Conservation (phyloP, 345 rosid species). For the Eucalyptus regnans region DNA sequence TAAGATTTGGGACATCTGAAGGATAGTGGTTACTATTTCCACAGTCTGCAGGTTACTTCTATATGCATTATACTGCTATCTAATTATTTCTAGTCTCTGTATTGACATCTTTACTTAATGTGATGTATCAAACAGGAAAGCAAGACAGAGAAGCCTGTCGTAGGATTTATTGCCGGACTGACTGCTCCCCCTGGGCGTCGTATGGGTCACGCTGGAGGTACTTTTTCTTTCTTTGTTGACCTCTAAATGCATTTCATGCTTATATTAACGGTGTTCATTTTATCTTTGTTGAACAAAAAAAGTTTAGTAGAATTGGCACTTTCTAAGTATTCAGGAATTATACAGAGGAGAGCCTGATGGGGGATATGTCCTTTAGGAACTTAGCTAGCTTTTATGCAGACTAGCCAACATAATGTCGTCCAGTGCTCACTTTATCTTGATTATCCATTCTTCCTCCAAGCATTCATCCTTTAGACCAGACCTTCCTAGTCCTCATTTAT, state of each 20-base stretch:
- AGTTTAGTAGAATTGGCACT: background rate
- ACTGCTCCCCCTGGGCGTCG: constrained; percentile 99
- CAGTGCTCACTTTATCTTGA: background rate
- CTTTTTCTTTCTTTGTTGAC: background rate
- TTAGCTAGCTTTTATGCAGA: background rate
- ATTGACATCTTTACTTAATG: background rate
- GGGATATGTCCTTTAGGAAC: background rate
- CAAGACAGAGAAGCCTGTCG: constrained; percentile 84
- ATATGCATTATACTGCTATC: background rate
- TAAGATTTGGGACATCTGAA: background rate
- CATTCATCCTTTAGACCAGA: background rate
- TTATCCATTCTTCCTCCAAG: background rate
- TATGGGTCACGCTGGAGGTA: constrained; percentile 99
- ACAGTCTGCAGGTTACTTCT: background rate
- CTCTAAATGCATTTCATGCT: background rate
- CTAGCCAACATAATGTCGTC: background rate
- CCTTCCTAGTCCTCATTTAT: background rate
- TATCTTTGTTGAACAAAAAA: background rate
- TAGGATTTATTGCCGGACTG: constrained; percentile 94
- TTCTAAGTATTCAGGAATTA: background rate
- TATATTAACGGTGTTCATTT: background rate
- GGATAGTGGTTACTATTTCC: background rate
- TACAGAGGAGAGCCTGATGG: background rate
- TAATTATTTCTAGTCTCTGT: background rate
- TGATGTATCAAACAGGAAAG: constrained; percentile 55